Evolutionary conservation across 2,329 filamentous ascomycete species (phyloP), one percentile per base, ranked within the genome.

Genomic region (Colletotrichum sp.): DNA sequence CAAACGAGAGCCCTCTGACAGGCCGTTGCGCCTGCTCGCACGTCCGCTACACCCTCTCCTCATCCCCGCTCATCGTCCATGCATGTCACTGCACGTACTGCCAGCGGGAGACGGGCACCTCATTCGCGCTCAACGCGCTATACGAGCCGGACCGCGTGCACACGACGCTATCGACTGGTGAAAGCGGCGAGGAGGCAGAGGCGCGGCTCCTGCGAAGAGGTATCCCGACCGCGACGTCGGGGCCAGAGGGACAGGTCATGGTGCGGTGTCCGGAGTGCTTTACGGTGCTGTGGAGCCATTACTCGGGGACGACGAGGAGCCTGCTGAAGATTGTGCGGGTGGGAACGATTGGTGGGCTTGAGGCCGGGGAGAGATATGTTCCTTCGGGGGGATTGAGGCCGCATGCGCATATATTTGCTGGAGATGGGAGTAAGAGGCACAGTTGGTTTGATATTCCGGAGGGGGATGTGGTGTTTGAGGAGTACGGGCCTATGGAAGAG

Each of bases 251-350:
- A 0, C 55, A 59, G 24, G 24, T 59, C 0, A 59, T 59, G 24
- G 24, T 59, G 21, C 21, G 55, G 16, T 59, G 24, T 59, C 55
- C 55, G 13, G 55, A 59, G 55, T 59, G 55, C 26, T 59, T 59
- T 13, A 59, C 21, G 21, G 55, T 59, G 26, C 4, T 59, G 21
- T 59, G 55, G 55, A 59, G 55, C 8, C 55, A 59, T 26, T 59
- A 59, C 21, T 59, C 21, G 8, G 55, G 55, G 0, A 26, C 21
- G 16, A 28, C 55, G 21, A 59, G 55, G 26, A 24, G 55, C 1
- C 21, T 59, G 3, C 0, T 26, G 3, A 59, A 28, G 55, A 57
- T 59, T 59, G 1, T 59, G 0, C 55, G 24, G 26, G 55, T 59
- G 13, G 55, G 55, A 5, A 59, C 21, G 13, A 59, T 59, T 28